phyloP scores from a whole-genome alignment of 2,329 filamentous ascomycete genomes.

The Pseudofabraea citricarpa region DNA sequence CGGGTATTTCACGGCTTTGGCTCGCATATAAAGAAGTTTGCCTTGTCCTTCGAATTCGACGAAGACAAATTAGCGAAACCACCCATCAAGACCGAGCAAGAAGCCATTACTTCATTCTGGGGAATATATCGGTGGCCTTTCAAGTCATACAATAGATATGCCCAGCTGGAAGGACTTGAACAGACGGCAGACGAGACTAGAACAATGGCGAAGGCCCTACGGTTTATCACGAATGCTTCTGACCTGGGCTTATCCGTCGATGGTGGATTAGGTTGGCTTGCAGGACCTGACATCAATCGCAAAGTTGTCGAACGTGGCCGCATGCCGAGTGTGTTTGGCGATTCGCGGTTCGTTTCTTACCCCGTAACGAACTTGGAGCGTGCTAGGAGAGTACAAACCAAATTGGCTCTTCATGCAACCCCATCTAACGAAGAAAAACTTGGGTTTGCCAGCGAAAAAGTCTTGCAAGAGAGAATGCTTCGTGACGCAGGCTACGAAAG shows the following conservation, averaged over 20 bases:
- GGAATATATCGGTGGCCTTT: slow-evolving; percentile 62
- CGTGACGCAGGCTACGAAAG: slow-evolving; percentile 22
- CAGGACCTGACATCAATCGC: slow-evolving; percentile 52
- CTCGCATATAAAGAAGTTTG: slow-evolving; percentile 55
- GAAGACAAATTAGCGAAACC: slow-evolving; percentile 45
- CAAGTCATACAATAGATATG: slow-evolving; percentile 53
- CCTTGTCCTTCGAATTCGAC: slow-evolving; percentile 64
- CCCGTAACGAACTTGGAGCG: slow-evolving; percentile 2
- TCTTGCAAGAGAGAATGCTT: slow-evolving; percentile 14
- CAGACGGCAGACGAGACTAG: slow-evolving; percentile 58
- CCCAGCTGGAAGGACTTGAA: slow-evolving; percentile 55
- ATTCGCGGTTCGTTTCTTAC: slow-evolving; percentile 31
- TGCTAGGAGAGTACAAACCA: background rate
- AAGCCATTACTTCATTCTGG: slow-evolving; percentile 54
- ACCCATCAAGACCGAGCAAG: slow-evolving; percentile 50
- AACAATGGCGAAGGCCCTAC: slow-evolving; percentile 56
- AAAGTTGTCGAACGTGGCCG: slow-evolving; percentile 35
- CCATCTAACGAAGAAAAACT: background rate
- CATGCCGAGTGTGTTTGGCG: slow-evolving; percentile 41
- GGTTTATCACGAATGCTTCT: slow-evolving; percentile 46
- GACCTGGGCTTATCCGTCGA: slow-evolving; percentile 66
- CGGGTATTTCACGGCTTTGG: slow-evolving; percentile 59
- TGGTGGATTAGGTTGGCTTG: slow-evolving; percentile 62
- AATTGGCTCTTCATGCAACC: background rate
- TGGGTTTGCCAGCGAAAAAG: background rate